A percentile compares a stretch with the other conserved stretches of the same genome.
These are phyloP conservation scores for Phellinidium pouzarii DNA, from an alignment of 1,284 basidiomycete species.

Conservation along the genomic window DNA sequence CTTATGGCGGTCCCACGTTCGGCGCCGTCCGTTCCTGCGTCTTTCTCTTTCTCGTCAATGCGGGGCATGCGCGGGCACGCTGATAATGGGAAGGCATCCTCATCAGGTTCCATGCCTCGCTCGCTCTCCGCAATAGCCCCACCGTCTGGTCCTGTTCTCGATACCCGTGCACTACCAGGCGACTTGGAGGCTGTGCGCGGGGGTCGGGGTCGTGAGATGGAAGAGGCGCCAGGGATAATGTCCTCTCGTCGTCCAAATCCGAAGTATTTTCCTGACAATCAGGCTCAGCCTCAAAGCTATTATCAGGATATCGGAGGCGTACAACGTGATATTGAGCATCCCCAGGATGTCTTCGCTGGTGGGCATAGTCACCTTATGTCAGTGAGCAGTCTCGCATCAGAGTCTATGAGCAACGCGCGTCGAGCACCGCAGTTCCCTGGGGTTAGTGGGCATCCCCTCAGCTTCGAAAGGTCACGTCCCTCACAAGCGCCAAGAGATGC, in stretches of 20 bases:
- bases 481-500: no score
- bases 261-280: conserved; percentile 1
- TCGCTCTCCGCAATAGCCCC: conserved; percentile 13
- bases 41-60: not conserved
- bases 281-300: no score
- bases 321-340: not conserved
- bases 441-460: no score
- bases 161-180: not conserved
- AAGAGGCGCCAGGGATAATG: not conserved
- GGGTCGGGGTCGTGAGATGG: conserved; percentile 5
- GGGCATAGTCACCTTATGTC: conserved; percentile 16
- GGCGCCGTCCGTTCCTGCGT: not conserved
- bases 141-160: not conserved
- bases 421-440: conserved; percentile 48
- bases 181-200: no score
- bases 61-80: not conserved
- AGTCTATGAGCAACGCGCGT: conserved; percentile 37
- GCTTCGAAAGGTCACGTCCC: no score
- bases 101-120: conserved; percentile 3
- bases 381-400: conserved; percentile 28
- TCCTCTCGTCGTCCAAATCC: conserved; percentile 11
- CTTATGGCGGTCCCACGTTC: not conserved
- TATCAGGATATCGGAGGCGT: not conserved
- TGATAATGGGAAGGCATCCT: not conserved
- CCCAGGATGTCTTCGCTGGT: not conserved